phyloP scores from a whole-genome alignment of 2,329 filamentous ascomycete species.

The Trichoderma breve region DNA sequence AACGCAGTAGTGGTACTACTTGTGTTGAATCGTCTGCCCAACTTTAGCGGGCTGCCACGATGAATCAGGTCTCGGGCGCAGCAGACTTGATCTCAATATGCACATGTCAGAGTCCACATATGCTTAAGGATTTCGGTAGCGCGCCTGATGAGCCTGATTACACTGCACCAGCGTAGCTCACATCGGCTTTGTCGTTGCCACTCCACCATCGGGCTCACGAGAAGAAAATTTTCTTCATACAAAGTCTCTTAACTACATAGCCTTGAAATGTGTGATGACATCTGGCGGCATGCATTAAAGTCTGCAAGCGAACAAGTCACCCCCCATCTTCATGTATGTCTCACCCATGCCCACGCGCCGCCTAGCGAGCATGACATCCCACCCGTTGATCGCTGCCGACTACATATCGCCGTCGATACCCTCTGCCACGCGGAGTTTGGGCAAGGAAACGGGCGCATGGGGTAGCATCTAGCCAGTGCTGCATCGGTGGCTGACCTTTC shows the following conservation, averaged over 20 bases:
- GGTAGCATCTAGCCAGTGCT: background rate
- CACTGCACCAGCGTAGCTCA: background rate
- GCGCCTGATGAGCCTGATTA: background rate
- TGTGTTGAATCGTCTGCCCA: background rate
- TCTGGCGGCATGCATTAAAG: constrained; percentile 14
- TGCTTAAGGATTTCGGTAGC: background rate
- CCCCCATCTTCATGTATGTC: background rate
- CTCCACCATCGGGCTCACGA: background rate
- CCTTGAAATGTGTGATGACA: constrained; percentile 9
- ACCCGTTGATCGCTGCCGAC: constrained; percentile 13
- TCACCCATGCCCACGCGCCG: constrained; percentile 11
- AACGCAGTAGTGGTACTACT: background rate
- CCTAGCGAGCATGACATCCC: constrained; percentile 6
- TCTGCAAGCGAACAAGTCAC: constrained; percentile 16
- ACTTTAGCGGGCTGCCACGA: background rate
- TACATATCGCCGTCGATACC: constrained; percentile 15
- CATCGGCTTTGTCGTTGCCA: background rate
- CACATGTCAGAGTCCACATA: background rate
- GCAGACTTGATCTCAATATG: background rate
- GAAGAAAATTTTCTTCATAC: background rate
- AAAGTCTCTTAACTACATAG: background rate
- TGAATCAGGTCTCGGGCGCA: background rate
- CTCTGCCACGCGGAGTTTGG: constrained; percentile 15
- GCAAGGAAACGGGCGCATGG: constrained; percentile 5
- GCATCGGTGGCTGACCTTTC: background rate